Percentiles rank a stretch among this genome's conserved stretches.
Evolutionary conservation across 2,329 filamentous ascomycete genomes (phyloP).

Genomic region (Huntiella decipiens): DNA sequence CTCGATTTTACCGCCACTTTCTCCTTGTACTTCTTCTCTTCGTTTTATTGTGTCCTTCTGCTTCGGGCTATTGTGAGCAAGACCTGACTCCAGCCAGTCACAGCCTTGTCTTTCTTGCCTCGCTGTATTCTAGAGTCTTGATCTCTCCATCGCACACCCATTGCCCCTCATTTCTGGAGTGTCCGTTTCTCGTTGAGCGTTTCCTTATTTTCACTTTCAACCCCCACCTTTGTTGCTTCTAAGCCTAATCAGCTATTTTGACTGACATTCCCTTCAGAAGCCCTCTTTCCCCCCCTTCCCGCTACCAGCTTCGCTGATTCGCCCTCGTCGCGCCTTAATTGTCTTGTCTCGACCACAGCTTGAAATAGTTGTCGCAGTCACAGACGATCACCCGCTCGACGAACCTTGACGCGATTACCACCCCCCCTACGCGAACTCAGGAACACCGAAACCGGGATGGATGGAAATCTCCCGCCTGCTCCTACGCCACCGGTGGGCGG

Average conservation of each 20-base stretch:
- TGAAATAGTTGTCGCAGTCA: slow-evolving; percentile 12
- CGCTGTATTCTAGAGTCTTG: no score
- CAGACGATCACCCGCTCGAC: background rate
- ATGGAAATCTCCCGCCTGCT: slow-evolving; percentile 27
- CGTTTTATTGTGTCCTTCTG: background rate
- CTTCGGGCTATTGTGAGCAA: no score
- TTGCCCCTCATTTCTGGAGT: no score
- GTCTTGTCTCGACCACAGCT: slow-evolving; percentile 12
- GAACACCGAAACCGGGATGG: slow-evolving; percentile 8
- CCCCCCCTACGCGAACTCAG: slow-evolving; percentile 3
- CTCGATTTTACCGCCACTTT: background rate
- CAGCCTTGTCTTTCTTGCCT: no score
- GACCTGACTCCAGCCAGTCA: no score
- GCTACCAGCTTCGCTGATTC: slow-evolving; percentile 4
- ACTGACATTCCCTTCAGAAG: background rate
- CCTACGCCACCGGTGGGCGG: slow-evolving; percentile 27
- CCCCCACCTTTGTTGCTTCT: no score
- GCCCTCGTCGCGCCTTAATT: slow-evolving; percentile 1
- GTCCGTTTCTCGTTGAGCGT: no score
- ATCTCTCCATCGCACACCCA: no score
- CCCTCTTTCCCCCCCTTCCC: background rate
- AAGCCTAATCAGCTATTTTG: no score
- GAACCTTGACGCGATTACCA: slow-evolving; percentile 7
- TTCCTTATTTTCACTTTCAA: no score
- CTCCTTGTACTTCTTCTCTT: background rate